These are phyloP conservation scores for Nephelium lappaceum DNA, from an alignment of 345 rosid genomes.

Conservation along the genomic window DNA sequence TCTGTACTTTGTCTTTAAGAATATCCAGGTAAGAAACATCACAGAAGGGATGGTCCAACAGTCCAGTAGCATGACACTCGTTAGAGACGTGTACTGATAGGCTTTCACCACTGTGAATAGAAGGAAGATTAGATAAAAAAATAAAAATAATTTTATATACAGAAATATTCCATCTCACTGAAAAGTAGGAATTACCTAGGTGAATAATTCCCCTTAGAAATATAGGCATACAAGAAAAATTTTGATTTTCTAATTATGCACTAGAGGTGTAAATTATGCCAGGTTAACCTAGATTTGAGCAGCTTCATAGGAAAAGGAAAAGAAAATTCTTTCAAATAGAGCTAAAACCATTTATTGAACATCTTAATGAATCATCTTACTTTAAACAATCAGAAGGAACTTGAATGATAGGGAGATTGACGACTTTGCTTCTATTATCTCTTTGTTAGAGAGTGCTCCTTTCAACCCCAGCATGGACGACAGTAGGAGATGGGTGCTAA, in stretches of 20 bases:
- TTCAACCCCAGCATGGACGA: too few relatives aligned
- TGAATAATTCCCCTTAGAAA: background rate
- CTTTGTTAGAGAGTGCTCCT: too few relatives aligned
- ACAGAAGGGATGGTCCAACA: slow-evolving; percentile 95
- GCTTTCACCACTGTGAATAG: slow-evolving; percentile 83
- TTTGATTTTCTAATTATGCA: background rate
- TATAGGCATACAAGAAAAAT: background rate
- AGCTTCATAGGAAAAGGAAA: background rate
- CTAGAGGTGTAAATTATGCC: background rate
- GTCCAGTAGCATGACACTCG: slow-evolving; percentile 91
- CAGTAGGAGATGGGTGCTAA: too few relatives aligned
- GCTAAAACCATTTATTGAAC: background rate
- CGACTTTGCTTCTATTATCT: too few relatives aligned
- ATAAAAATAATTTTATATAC: background rate
- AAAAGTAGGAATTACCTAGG: background rate
- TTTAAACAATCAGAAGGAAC: slow-evolving; percentile 2
- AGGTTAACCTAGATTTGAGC: background rate
- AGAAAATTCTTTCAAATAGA: too few relatives aligned
- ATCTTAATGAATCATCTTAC: background rate
- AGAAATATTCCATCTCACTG: background rate
- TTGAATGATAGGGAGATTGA: too few relatives aligned
- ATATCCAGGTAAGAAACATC: slow-evolving; percentile 78
- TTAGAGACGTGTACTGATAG: slow-evolving; percentile 79
- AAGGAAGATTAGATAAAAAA: slow-evolving; percentile 18
- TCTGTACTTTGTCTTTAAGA: slow-evolving; percentile 79